Evolutionary conservation across 768 basidiomycete genomes (phyloP).

Genomic region (Trichaptum fuscoviolaceum): DNA sequence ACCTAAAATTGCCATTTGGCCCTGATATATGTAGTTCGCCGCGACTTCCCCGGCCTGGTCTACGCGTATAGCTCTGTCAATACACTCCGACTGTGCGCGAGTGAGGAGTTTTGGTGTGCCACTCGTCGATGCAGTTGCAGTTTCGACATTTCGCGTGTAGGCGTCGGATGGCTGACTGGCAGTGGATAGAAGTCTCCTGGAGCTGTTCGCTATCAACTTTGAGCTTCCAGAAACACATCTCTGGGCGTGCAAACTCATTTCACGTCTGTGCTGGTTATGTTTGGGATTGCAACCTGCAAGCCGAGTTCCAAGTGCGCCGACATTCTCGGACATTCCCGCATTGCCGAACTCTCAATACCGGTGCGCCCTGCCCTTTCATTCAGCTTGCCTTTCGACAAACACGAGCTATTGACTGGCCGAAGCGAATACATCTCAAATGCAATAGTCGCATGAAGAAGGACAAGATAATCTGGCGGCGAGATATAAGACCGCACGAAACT

Average conservation of each 20-base stretch:
- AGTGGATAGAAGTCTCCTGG: constrained; percentile 31
- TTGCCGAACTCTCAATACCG: no score
- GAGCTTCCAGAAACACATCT: not conserved
- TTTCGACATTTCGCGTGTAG: not conserved
- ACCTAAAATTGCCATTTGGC: constrained; percentile 74
- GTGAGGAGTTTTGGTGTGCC: constrained; percentile 50
- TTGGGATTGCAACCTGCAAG: not conserved
- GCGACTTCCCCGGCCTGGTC: constrained; percentile 96
- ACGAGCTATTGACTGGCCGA: no score
- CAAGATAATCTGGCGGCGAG: no score
- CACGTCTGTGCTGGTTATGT: not conserved
- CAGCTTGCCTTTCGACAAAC: no score
- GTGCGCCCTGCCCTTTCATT: no score
- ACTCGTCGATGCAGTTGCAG: not conserved
- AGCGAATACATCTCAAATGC: no score
- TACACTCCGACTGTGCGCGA: constrained; percentile 37
- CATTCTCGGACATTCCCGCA: no score
- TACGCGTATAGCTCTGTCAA: constrained; percentile 75
- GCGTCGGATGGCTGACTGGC: constrained; percentile 6
- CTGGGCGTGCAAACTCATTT: not conserved
- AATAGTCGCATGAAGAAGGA: no score
- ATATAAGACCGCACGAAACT: not conserved
- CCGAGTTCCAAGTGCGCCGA: no score
- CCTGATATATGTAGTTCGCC: constrained; percentile 92
- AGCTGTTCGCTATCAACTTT: not conserved